These are phyloP conservation scores for Erucastrum elatum DNA, from an alignment of 345 rosid species.

Conservation along the genomic window DNA sequence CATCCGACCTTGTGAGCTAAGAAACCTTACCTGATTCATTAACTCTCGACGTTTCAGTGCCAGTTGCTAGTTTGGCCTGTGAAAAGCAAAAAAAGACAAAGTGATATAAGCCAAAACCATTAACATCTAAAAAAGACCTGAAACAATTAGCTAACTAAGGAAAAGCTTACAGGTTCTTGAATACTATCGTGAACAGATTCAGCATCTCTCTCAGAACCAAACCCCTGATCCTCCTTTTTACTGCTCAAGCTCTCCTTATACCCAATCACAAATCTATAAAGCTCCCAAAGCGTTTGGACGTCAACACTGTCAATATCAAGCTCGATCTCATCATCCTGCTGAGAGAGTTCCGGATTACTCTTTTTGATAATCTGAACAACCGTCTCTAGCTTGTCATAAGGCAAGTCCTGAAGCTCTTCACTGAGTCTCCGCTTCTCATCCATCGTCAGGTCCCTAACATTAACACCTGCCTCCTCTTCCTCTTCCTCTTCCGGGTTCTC, in stretches of 20 bases:
- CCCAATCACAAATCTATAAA: constrained; percentile 59
- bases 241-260: constrained; percentile 52
- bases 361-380: constrained; percentile 83
- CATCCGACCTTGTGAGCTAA: constrained; percentile 4
- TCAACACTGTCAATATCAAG: constrained; percentile 83
- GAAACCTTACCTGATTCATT: constrained; percentile 35
- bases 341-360: constrained; percentile 67
- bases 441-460: constrained; percentile 61
- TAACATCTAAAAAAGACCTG: constrained; percentile 26
- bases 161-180: constrained; percentile 45
- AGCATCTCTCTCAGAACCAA: constrained; percentile 40
- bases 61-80: constrained; percentile 27
- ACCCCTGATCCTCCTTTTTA: constrained; percentile 50
- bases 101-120: neutral
- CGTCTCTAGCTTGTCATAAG: constrained; percentile 70
- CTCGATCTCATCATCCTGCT: constrained; percentile 87
- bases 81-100: constrained; percentile 20
- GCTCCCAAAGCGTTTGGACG: constrained; percentile 86
- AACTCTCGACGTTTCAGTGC: constrained; percentile 28
- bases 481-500: constrained; percentile 46
- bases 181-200: constrained; percentile 42
- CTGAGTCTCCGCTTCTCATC: constrained; percentile 86
- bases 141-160: constrained; percentile 10
- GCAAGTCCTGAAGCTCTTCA: constrained; percentile 64
- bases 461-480: constrained; percentile 41